A percentile compares a stretch with the other conserved stretches of the same genome.
Evolutionary conservation across 2,329 filamentous ascomycete species (phyloP).

Genomic region (Zarea fungicola): DNA sequence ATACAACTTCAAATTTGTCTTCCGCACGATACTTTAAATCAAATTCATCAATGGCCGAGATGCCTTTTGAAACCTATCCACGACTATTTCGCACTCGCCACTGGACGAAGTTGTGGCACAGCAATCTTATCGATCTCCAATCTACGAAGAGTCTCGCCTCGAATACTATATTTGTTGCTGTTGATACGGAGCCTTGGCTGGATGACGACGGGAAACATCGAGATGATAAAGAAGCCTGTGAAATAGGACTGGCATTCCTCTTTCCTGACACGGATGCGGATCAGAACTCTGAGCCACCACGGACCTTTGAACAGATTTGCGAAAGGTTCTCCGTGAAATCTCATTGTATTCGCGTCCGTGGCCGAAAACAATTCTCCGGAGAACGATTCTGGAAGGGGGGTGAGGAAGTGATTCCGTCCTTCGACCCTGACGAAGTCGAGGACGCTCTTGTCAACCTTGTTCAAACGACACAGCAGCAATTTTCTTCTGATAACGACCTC

Average conservation of each 20-base stretch:
- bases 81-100: constrained; percentile 1
- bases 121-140: constrained; percentile 1
- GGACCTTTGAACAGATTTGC: neutral
- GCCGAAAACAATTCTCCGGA: neutral
- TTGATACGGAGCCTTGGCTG: constrained; percentile 8
- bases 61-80: neutral
- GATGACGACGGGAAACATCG: neutral
- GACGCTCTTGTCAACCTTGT: constrained; percentile 4
- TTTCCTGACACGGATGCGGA: neutral
- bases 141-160: neutral
- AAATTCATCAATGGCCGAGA: too few species aligned
- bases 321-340: neutral
- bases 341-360: constrained; percentile 1
- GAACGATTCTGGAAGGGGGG: constrained; percentile 6
- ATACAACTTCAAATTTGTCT: too few species aligned
- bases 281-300: neutral
- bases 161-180: constrained; percentile 4
- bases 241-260: constrained; percentile 6
- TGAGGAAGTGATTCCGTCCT: neutral
- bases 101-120: neutral
- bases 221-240: constrained; percentile 2
- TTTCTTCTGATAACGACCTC: neutral
- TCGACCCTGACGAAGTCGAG: constrained; percentile 5
- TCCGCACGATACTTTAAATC: too few species aligned
- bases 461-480: neutral